Evolutionary conservation across 164 flowering plant genomes (phyloP), one percentile per base, ranked within the genome.

Genomic region (Stephania yunnanensis): DNA sequence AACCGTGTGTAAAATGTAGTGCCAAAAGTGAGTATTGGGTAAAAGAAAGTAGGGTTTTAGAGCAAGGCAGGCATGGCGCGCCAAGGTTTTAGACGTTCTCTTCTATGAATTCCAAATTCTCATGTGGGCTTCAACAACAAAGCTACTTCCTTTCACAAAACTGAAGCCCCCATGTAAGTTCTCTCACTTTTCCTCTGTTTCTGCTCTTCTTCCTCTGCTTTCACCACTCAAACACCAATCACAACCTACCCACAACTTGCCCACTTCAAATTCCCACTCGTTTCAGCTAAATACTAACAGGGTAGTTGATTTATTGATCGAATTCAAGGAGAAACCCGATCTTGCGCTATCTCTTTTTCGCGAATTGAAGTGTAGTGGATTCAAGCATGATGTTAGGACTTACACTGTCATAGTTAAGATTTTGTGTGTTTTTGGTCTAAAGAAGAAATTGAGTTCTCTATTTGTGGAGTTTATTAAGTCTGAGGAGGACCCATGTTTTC

Each of bases 401-500:
- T 94, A 88, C 70, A 73, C 84, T 8, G 84, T 78, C 4, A 81
- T 94, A 12, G 72, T 87, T 58, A 81, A 75, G 73, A 79, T 87
- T 69, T 74, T 91, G 66, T 90, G 93, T 76, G 65, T 13, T 69
- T 83, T 85, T 78, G 82, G 90, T 36, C 68, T 80, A 77, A 72
- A 77, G 42, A 74, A 80, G 79, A 84, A 79, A 77, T 75, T 94
- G 81, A 79, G 80, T 71, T 79, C 74, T 76, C n/a, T 92, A 9
- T 85, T 94, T 55, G 17, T 61, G 69, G 91, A 91, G 72, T 71
- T 92, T n/a, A 80, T 92, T 72, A 74, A 73, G 69, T 77, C 78
- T 0, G 45, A 75, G 48, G 76, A 74, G 30, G 78, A 76, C 52
- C 63, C 78, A 11, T 68, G 79, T 70, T 85, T 91, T 69, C 80